Percentiles rank a stretch among this genome's conserved stretches.
Conservation (phyloP, 805 yeast genomes). For the Metschnikowia sp. region DNA sequence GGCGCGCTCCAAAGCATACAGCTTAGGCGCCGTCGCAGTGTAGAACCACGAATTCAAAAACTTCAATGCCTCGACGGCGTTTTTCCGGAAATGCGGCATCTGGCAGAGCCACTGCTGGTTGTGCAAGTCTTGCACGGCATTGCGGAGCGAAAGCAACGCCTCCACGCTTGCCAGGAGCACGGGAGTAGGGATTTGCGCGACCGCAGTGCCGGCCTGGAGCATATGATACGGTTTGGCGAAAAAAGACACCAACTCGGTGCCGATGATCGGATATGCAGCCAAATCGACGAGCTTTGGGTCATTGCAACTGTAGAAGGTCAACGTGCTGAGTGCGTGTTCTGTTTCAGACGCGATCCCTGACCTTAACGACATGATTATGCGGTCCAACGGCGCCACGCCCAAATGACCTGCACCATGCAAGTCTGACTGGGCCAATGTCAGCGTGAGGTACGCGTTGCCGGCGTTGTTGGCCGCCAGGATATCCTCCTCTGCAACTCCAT, state of each 20-base stretch:
- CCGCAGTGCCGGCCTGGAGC: slow-evolving; percentile 13
- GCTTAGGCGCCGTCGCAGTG: slow-evolving; percentile 3
- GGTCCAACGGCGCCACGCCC: slow-evolving; percentile 61
- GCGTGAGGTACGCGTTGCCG: slow-evolving; percentile 16
- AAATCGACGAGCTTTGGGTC: slow-evolving; percentile 49
- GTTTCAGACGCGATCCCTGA: slow-evolving; percentile 65
- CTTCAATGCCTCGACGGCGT: slow-evolving; percentile 44
- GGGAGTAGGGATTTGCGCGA: slow-evolving; percentile 16
- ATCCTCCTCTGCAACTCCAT: slow-evolving; percentile 12
- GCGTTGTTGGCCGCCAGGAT: slow-evolving; percentile 3
- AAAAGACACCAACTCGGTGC: slow-evolving; percentile 37
- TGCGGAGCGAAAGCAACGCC: slow-evolving; percentile 69
- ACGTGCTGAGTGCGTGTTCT: slow-evolving; percentile 64
- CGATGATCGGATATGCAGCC: slow-evolving; percentile 41
- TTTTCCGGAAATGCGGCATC: slow-evolving; percentile 44
- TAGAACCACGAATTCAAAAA: slow-evolving; percentile 33
- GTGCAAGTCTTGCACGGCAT: slow-evolving; percentile 76
- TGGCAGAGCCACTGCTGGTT: slow-evolving; percentile 76
- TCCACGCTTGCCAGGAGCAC: slow-evolving; percentile 31
- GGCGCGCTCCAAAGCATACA: slow-evolving; percentile 20
- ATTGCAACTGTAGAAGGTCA: slow-evolving; percentile 47
- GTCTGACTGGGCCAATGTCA: slow-evolving; percentile 10
- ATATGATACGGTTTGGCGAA: slow-evolving; percentile 32
- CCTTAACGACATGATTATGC: slow-evolving; percentile 68
- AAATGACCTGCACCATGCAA: slow-evolving; percentile 31